A percentile compares a stretch with the other conserved stretches of the same genome.
These are phyloP conservation scores for Claviceps capensis DNA, from an alignment of 2,329 filamentous ascomycete genomes.

Conservation along the genomic window DNA sequence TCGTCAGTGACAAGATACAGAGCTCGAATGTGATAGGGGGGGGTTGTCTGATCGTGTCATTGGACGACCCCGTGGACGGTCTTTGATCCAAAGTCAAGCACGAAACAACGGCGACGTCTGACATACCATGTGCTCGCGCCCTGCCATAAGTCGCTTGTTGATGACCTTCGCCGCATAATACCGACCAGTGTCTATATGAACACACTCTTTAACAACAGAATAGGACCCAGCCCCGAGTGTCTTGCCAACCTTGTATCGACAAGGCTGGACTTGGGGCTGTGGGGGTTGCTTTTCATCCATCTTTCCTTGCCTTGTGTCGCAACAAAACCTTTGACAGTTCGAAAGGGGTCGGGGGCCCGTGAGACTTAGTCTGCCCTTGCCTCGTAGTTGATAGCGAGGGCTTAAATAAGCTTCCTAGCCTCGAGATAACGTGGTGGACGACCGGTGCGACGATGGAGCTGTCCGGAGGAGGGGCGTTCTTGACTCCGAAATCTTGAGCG, in stretches of 20 bases:
- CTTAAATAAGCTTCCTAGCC: background rate
- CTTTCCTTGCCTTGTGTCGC: background rate
- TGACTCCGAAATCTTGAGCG: background rate
- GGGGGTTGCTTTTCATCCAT: conserved; percentile 17
- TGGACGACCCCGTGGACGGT: background rate
- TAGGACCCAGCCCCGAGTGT: conserved; percentile 93
- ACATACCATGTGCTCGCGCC: conserved; percentile 89
- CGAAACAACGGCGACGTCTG: background rate
- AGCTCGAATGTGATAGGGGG: background rate
- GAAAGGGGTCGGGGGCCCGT: background rate
- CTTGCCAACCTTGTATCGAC: conserved; percentile 97
- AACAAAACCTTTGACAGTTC: background rate
- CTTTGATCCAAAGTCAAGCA: background rate
- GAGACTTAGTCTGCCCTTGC: background rate
- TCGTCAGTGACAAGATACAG: background rate
- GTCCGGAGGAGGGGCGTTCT: background rate
- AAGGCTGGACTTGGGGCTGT: conserved; percentile 69
- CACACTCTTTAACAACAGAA: conserved; percentile 96
- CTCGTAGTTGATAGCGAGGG: background rate
- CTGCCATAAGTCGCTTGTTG: conserved; percentile 96
- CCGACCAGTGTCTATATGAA: conserved; percentile 92
- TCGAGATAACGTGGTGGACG: background rate
- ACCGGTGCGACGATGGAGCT: background rate
- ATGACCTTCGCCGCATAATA: conserved; percentile 99
- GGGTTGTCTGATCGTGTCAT: background rate